Base-by-base conservation (phyloP, 495 filamentous ascomycete genomes). In the Emericellopsis terricola region DNA sequence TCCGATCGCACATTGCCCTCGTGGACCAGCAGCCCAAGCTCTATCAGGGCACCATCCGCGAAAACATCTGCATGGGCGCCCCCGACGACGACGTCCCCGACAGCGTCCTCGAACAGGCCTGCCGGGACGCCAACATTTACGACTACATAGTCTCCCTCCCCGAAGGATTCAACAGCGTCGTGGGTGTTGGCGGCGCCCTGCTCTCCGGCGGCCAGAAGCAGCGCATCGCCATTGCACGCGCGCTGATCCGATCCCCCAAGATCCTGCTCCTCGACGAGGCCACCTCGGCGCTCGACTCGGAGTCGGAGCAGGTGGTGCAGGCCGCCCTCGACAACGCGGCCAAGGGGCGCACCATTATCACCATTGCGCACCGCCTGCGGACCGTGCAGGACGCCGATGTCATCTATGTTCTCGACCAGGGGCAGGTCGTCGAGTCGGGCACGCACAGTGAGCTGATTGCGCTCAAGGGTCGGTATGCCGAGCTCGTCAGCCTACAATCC, bases 241-340 rank as follows among this genome's bases (percentile, higher is more conserved):
- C 74, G 3, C 51, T 77, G 8, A 60, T 85, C 16, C 68, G 76
- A 29, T 59, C 82, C 34, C 76, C 81, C 0, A 59, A 63, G 9
- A 66, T 89, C 26, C 55, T 89, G 18, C 60, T 89, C 8, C 54
- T 89, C n/a, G 81, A 87, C 42, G 79, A 87, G 44, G 73, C 77
- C 8, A 83, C 79, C 0, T 65, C 50, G 16, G 66, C 70, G 1
- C 45, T 82, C 13, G 76, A 76, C 42, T 51, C 67, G 0, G 48
- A 64, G 37, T 52, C 46, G 0, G 62, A 68, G 38, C 44, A 44
- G 23, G 29, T 56, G 8, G 52, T 60, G 0, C 56, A 60, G 33
- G 34, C 34, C 9, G 57, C 49, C 0, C 35, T 62, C 8, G 46
- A 55, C 4, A 39, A 45, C 15, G 55, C 55, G 4, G 44, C 53